These are phyloP conservation scores for Suillus subalutaceus DNA, from an alignment of 768 basidiomycete genomes.

Conservation along the genomic window DNA sequence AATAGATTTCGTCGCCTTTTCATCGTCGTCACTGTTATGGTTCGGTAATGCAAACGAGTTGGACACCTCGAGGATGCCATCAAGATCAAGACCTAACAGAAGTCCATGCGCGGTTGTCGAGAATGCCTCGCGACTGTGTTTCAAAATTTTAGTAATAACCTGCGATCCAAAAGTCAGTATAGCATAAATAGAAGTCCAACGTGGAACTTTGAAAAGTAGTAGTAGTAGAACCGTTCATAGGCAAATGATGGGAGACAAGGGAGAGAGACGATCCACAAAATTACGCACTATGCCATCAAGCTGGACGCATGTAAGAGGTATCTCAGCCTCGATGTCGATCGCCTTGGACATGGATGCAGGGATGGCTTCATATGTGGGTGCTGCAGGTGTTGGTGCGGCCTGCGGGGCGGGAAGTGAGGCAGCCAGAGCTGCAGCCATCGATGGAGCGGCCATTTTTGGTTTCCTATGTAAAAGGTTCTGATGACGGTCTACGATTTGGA, in stretches of 20 bases:
- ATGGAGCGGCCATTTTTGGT: slow-evolving; percentile 64
- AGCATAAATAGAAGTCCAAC: not conserved
- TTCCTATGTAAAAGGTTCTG: not conserved
- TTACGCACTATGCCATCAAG: slow-evolving; percentile 81
- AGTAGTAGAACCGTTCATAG: not conserved
- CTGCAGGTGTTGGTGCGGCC: slow-evolving; percentile 59
- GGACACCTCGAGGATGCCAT: slow-evolving; percentile 87
- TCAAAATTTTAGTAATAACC: slow-evolving; percentile 93
- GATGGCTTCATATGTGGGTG: slow-evolving; percentile 81
- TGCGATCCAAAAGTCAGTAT: slow-evolving; percentile 36
- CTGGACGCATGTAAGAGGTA: slow-evolving; percentile 77
- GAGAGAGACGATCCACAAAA: slow-evolving; percentile 13
- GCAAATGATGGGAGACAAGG: not conserved
- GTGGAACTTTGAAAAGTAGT: slow-evolving; percentile 5
- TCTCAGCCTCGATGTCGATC: slow-evolving; percentile 92
- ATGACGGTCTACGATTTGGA: not conserved
- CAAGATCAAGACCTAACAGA: slow-evolving; percentile 88
- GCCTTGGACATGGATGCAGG: slow-evolving; percentile 92
- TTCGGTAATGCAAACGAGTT: slow-evolving; percentile 87
- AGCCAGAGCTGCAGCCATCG: slow-evolving; percentile 93
- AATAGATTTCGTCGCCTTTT: slow-evolving; percentile 75
- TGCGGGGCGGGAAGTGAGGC: slow-evolving; percentile 73
- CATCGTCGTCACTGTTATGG: slow-evolving; percentile 74
- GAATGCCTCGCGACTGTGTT: slow-evolving; percentile 82
- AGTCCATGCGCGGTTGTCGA: slow-evolving; percentile 81